Conservation (phyloP, 768 basidiomycete genomes). For the Cystobasidium onofrii region DNA sequence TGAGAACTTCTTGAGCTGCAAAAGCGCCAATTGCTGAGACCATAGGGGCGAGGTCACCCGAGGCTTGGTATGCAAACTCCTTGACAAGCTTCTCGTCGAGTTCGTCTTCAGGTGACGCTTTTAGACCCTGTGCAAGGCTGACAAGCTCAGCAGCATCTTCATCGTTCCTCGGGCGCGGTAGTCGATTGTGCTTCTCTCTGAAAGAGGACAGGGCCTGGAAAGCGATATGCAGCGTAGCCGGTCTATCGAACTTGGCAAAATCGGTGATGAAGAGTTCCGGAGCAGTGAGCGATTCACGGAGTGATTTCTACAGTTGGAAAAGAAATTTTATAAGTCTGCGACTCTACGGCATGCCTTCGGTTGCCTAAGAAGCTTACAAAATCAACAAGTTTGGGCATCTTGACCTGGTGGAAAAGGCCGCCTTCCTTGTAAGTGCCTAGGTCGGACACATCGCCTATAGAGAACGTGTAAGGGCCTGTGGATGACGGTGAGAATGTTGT, state of each 20-base stretch:
- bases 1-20: constrained; percentile 94
- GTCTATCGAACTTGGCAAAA: constrained; percentile 93
- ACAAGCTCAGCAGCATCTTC: constrained; percentile 70
- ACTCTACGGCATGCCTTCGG: no score
- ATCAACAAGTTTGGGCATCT: constrained; percentile 92
- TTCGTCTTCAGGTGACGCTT: constrained; percentile 54
- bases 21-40: constrained; percentile 93
- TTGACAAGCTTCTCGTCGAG: constrained; percentile 68
- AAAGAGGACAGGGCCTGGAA: constrained; percentile 89
- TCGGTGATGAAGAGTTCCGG: constrained; percentile 92
- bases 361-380: constrained; percentile 58
- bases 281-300: constrained; percentile 67
- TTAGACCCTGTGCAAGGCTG: constrained; percentile 61
- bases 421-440: constrained; percentile 71
- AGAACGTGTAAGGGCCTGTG: constrained; percentile 81
- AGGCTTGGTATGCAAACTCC: constrained; percentile 82
- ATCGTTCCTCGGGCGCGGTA: constrained; percentile 73
- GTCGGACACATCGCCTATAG: constrained; percentile 80
- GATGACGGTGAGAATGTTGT: not conserved
- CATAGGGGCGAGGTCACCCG: constrained; percentile 79
- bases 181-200: constrained; percentile 55
- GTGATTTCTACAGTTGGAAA: constrained; percentile 63
- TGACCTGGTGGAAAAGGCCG: constrained; percentile 95
- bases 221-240: constrained; percentile 77
- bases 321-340: no score